phyloP scores from a whole-genome alignment of 805 yeast species.

The Candida schatavii region DNA sequence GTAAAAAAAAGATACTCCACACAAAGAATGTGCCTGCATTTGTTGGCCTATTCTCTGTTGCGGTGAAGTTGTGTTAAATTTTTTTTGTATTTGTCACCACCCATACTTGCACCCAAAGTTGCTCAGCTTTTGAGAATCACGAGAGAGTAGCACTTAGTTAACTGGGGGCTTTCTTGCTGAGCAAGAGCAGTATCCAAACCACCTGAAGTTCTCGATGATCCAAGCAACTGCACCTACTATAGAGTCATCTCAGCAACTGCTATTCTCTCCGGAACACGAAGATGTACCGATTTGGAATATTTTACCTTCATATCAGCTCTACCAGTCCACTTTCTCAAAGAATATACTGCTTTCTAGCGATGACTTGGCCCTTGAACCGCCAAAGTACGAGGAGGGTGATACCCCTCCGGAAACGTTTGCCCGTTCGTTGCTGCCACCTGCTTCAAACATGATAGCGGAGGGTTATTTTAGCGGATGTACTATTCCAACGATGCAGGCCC shows the following conservation, averaged over 20 bases:
- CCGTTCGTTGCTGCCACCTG: background rate
- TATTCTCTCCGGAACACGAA: slow-evolving; percentile 23
- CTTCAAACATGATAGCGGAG: background rate
- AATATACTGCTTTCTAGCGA: slow-evolving; percentile 19
- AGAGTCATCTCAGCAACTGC: slow-evolving; percentile 11
- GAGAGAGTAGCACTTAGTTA: too few species aligned
- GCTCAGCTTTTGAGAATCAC: too few species aligned
- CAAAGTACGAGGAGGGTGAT: slow-evolving; percentile 14
- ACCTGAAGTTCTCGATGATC: too few species aligned
- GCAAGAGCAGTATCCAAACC: too few species aligned
- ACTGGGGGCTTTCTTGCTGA: too few species aligned
- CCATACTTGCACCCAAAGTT: too few species aligned
- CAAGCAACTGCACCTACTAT: background rate
- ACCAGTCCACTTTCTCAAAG: slow-evolving; percentile 27
- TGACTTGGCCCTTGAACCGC: slow-evolving; percentile 20
- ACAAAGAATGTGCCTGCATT: too few species aligned
- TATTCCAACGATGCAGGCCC: background rate
- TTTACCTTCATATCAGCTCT: slow-evolving; percentile 29
- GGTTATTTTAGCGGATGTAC: background rate
- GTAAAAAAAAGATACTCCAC: too few species aligned
- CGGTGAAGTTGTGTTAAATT: too few species aligned
- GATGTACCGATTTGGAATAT: slow-evolving; percentile 29
- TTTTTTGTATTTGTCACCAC: too few species aligned
- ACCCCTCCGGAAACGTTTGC: slow-evolving; percentile 1
- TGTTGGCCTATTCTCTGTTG: too few species aligned